phyloP scores from a whole-genome alignment of 2,329 filamentous ascomycete species.

The Ilyonectria mors-panacis region DNA sequence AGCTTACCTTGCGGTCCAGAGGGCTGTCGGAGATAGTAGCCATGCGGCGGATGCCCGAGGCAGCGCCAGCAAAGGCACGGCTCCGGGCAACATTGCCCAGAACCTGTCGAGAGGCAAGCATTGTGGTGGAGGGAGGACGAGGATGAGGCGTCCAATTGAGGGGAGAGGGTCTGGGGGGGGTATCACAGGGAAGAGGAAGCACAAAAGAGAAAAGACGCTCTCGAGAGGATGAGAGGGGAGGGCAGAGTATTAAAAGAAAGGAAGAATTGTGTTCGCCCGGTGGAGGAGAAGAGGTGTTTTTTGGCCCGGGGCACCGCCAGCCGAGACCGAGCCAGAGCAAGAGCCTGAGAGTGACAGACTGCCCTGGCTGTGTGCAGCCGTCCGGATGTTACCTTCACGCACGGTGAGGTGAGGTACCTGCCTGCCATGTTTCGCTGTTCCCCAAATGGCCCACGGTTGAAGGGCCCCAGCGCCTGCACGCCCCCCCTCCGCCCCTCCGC shows the following conservation, averaged over 20 bases:
- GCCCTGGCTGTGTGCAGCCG: constrained; percentile 28
- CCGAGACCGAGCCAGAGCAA: constrained; percentile 40
- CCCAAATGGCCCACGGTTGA: constrained; percentile 26
- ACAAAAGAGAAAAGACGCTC: constrained; percentile 41
- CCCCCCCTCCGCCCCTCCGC: constrained; percentile 2
- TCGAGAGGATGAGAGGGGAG: constrained; percentile 37
- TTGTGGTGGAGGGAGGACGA: constrained; percentile 57
- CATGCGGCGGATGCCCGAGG: constrained; percentile 79
- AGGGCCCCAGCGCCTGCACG: constrained; percentile 11
- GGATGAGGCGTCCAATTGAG: constrained; percentile 40
- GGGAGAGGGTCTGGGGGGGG: constrained; percentile 46
- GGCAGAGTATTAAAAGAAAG: constrained; percentile 49
- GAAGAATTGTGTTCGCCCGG: constrained; percentile 37
- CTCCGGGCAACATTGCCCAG: constrained; percentile 75
- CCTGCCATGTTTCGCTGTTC: constrained; percentile 22
- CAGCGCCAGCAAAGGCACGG: constrained; percentile 68
- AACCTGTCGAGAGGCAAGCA: constrained; percentile 81
- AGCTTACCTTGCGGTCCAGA: constrained; percentile 86
- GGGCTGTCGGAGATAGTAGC: constrained; percentile 89
- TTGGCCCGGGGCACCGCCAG: constrained; percentile 39
- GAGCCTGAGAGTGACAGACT: constrained; percentile 23
- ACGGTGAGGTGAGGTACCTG: constrained; percentile 39
- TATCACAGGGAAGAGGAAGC: constrained; percentile 41
- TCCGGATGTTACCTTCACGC: constrained; percentile 35
- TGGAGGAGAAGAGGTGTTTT: constrained; percentile 50